These are phyloP conservation scores for Suhomyces guaymorum DNA, from an alignment of 1,139 yeast species.

Conservation along the genomic window DNA sequence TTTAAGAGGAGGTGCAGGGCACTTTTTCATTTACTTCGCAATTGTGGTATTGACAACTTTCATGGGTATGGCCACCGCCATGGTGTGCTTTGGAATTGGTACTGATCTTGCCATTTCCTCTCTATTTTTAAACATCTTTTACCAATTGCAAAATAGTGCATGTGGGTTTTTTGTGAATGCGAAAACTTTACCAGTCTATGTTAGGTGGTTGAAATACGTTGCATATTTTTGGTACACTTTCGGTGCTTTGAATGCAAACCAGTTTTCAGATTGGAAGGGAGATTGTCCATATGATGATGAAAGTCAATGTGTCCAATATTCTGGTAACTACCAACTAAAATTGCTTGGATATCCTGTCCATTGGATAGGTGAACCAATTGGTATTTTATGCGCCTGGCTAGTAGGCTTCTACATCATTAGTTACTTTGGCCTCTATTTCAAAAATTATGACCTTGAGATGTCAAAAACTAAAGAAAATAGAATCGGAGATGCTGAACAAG, in stretches of 20 bases:
- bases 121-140: slow-evolving; percentile 21
- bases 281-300: slow-evolving; percentile 18
- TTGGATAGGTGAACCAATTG: slow-evolving; percentile 26
- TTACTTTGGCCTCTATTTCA: slow-evolving; percentile 17
- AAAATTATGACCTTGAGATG: slow-evolving; percentile 22
- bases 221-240: slow-evolving; percentile 30
- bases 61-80: slow-evolving; percentile 25
- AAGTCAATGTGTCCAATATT: slow-evolving; percentile 18
- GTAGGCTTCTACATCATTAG: slow-evolving; percentile 21
- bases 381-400: slow-evolving; percentile 22
- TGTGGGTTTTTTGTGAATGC: slow-evolving; percentile 30
- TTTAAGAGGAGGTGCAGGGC: slow-evolving; percentile 21
- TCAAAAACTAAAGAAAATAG: slow-evolving; percentile 22
- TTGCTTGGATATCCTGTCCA: slow-evolving; percentile 23
- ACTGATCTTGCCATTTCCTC: slow-evolving; percentile 22
- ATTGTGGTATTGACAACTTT: slow-evolving; percentile 20
- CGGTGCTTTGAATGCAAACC: slow-evolving; percentile 26
- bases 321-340: slow-evolving; percentile 23
- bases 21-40: slow-evolving; percentile 22
- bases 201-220: slow-evolving; percentile 27
- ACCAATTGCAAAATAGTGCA: slow-evolving; percentile 28
- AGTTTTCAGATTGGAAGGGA: slow-evolving; percentile 25
- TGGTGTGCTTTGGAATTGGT: slow-evolving; percentile 23
- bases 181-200: slow-evolving; percentile 28
- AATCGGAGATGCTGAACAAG: slow-evolving; percentile 22